These are phyloP conservation scores for Metschnikowia hibisci DNA, from an alignment of 805 yeast genomes.

Conservation along the genomic window DNA sequence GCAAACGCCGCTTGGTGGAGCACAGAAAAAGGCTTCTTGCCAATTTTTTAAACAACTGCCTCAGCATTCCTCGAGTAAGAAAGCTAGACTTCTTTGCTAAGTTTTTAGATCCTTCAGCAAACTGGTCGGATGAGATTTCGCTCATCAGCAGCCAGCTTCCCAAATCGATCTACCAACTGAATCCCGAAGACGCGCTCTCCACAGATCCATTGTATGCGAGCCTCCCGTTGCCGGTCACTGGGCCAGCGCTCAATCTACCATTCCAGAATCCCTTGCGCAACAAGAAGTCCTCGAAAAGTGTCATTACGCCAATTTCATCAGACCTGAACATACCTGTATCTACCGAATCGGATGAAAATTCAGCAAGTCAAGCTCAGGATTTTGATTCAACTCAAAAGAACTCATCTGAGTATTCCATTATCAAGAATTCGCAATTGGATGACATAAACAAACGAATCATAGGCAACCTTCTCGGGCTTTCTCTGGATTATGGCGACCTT, in stretches of 20 bases:
- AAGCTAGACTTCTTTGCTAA: constrained; percentile 62
- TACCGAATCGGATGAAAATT: constrained; percentile 16
- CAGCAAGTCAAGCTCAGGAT: not conserved
- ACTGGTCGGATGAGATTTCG: constrained; percentile 68
- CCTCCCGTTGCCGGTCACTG: constrained; percentile 32
- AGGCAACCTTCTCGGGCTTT: constrained; percentile 53
- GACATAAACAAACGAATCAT: constrained; percentile 53
- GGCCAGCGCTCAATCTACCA: constrained; percentile 24
- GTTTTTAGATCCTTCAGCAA: constrained; percentile 80
- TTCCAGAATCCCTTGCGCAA: constrained; percentile 26
- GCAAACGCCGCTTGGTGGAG: constrained; percentile 35
- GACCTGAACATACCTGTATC: not conserved
- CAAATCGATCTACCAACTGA: constrained; percentile 37
- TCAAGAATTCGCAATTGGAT: constrained; percentile 44
- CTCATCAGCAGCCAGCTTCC: constrained; percentile 38
- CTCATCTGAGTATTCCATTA: constrained; percentile 3
- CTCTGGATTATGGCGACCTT: constrained; percentile 67
- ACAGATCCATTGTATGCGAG: constrained; percentile 29
- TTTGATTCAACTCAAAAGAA: not conserved
- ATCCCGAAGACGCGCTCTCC: constrained; percentile 43
- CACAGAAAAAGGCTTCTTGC: constrained; percentile 44
- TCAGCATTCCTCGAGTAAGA: constrained; percentile 51
- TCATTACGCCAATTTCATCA: not conserved
- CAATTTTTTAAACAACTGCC: constrained; percentile 75
- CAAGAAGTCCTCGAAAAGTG: constrained; percentile 5